Evolutionary conservation across 2,329 filamentous ascomycete genomes (phyloP).

Genomic region (Penicillium janthinellum): DNA sequence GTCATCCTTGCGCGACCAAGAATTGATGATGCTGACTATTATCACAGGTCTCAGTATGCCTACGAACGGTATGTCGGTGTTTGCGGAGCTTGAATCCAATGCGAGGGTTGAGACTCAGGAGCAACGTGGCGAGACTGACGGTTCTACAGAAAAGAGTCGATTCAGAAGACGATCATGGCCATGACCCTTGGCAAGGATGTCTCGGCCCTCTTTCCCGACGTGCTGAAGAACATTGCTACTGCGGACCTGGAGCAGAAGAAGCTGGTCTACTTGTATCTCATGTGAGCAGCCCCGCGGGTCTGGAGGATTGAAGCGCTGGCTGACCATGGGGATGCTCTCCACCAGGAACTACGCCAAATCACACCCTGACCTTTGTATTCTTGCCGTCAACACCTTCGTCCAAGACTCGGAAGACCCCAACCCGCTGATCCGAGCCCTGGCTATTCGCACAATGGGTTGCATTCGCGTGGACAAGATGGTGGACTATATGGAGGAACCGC

Average conservation of each 20-base stretch:
- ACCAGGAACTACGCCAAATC: constrained; percentile 98
- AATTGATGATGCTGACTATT: constrained; percentile 39
- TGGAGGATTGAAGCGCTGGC: constrained; percentile 8
- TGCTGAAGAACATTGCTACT: constrained; percentile 98
- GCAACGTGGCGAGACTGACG: constrained; percentile 31
- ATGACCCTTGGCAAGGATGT: constrained; percentile 99
- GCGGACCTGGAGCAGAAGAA: constrained; percentile 97
- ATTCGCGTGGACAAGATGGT: constrained; percentile 99
- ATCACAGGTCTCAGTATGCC: constrained; percentile 85
- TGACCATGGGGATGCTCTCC: constrained; percentile 21
- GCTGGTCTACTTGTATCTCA: constrained; percentile 96
- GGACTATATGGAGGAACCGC: constrained; percentile 98
- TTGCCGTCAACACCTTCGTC: constrained; percentile 98
- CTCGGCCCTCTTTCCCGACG: constrained; percentile 93
- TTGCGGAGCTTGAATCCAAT: not conserved
- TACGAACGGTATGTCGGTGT: constrained; percentile 73
- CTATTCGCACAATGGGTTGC: constrained; percentile 97
- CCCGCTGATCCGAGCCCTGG: constrained; percentile 88
- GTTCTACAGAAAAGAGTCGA: constrained; percentile 78
- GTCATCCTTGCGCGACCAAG: constrained; percentile 9
- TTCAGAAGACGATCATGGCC: constrained; percentile 99
- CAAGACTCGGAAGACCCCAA: constrained; percentile 99
- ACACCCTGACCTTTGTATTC: constrained; percentile 95
- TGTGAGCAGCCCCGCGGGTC: constrained; percentile 59
- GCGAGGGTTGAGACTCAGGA: not conserved